Base-by-base conservation (phyloP, 306 rosid species). In the Quercus robur region DNA sequence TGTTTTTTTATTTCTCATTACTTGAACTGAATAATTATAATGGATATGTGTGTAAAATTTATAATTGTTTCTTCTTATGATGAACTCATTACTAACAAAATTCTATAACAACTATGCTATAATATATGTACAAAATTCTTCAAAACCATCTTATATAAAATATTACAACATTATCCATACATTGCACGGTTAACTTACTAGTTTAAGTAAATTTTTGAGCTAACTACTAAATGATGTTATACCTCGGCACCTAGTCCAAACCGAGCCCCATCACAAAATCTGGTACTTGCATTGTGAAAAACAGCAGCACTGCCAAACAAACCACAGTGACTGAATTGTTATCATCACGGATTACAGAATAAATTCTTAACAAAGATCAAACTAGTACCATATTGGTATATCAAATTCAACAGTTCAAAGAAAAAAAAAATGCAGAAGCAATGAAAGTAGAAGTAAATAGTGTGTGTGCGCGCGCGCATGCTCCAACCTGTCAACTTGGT, bases 171-270 rank as follows among this genome's bases (percentile, higher is more conserved):
- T 35, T 35, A 35, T 35, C 9, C 41, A 1, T 35, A 0, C 0
- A 35, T 35, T 9, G 2, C 41, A 6, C 9, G 41, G 2, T 35
- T 6, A 35, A 35, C 9, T 35, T 35, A 35, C 41, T 35, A 35
- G 41, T 6, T 5, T 8, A 2, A 54, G 49, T 55, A 21, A 30
- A 55, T 46, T 56, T 58, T 75, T 10, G 10, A 1, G 4, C 63
- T 69, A 57, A 56, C 56, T 25, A 52, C 57, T 9, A 59, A 78
- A 74, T 67, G 33, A 26, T 30, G 77, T 20, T 75, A 52, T 89
- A 93, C 99, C 99, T 95, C 99, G 12, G 99, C 99, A 25, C 99
- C 99, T 5, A 95, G 86, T 83, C 99, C 99, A 75, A 95, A 95
- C 86, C 98, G 93, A 52, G 98, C 93, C 28, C 99, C 99, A 56